A percentile compares a stretch with the other conserved stretches of the same genome.
phyloP scores from a whole-genome alignment of 805 yeast species.

The Kodamaea fukazawae region DNA sequence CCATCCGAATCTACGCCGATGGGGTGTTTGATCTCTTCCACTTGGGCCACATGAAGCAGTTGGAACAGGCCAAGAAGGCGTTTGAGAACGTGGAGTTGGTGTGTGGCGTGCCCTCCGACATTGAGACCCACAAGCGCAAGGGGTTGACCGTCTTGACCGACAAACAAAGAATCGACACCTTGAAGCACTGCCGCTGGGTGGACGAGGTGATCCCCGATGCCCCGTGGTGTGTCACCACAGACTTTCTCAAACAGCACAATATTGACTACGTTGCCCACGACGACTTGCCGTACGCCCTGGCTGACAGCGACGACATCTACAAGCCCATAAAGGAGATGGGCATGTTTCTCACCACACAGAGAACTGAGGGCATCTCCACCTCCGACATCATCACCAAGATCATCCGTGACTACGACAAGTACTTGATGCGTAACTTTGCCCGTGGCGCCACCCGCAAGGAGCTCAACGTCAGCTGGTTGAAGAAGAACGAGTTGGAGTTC shows the following conservation, averaged over 20 bases:
- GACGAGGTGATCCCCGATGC: slow-evolving; percentile 94
- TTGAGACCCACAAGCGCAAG: slow-evolving; percentile 85
- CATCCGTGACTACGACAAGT: slow-evolving; percentile 93
- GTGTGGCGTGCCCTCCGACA: slow-evolving; percentile 89
- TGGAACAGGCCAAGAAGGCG: slow-evolving; percentile 94
- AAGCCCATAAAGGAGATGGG: slow-evolving; percentile 89
- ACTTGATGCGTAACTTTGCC: slow-evolving; percentile 94
- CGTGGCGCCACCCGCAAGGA: slow-evolving; percentile 97
- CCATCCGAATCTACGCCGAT: slow-evolving; percentile 94
- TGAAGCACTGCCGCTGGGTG: slow-evolving; percentile 94
- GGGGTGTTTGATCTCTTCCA: slow-evolving; percentile 97
- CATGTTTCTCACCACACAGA: slow-evolving; percentile 87
- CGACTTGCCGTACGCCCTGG: slow-evolving; percentile 89
- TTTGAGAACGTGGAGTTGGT: slow-evolving; percentile 81
- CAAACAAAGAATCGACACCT: slow-evolving; percentile 84
- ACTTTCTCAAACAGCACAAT: slow-evolving; percentile 70
- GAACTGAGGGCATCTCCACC: slow-evolving; percentile 95
- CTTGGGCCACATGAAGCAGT: slow-evolving; percentile 95
- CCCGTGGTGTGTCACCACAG: slow-evolving; percentile 91
- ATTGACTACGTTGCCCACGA: slow-evolving; percentile 98
- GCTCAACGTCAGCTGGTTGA: slow-evolving; percentile 94
- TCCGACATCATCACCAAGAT: slow-evolving; percentile 94
- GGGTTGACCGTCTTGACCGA: slow-evolving; percentile 92
- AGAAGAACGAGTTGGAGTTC: slow-evolving; percentile 92
- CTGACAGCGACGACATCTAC: slow-evolving; percentile 89